Evolutionary conservation across 306 rosid genomes (phyloP), one percentile per base, ranked within the genome.

Genomic region (Vigna hirtella): DNA sequence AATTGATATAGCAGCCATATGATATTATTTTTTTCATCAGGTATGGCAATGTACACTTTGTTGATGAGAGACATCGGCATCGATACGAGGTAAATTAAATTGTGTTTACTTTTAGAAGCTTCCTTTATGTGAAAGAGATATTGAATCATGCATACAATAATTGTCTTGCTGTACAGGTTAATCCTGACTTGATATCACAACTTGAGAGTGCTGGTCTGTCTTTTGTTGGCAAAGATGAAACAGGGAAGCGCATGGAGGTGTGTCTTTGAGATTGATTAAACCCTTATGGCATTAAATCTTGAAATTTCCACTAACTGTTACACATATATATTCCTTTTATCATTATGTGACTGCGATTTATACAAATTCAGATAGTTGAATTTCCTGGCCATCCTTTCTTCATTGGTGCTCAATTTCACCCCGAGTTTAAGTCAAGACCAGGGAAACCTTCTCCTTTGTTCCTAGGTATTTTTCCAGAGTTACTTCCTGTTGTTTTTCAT

Each of bases 31-130:
- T 82, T 57, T 18, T 30, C 34, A 57, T 18, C 81, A 90, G 97
- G 90, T 91, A 91, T 68, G 91, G 88, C 18, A 77, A 78, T 79
- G 90, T 66, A 57, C 61, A 38, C 24, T 91, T 73, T 82, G 56
- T 90, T 69, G 93, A 89, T 81, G 97, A 90, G 85, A 88, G 97
- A 2, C 97, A 91, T 79, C 89, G 97, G 18, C 97, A 91, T 64
- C 87, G 97, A 91, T 91, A 88, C 2, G 97, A 91, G 94, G 97
- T 90, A 82, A 83, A 22, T 57, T 90, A 82, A 83, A 22, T 57
- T 72, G 49, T 70, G 55, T 77, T 82, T 76, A 32, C 66, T 34
- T 43, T 70, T 66, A 36, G 59, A 55, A 11, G 20, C 56, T 72
- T 75, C 12, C 40, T 67, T 74, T 24, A 43, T 20, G 17, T 7